Evolutionary conservation across 768 basidiomycete species (phyloP).

Genomic region (Podaxis mareebaensis): DNA sequence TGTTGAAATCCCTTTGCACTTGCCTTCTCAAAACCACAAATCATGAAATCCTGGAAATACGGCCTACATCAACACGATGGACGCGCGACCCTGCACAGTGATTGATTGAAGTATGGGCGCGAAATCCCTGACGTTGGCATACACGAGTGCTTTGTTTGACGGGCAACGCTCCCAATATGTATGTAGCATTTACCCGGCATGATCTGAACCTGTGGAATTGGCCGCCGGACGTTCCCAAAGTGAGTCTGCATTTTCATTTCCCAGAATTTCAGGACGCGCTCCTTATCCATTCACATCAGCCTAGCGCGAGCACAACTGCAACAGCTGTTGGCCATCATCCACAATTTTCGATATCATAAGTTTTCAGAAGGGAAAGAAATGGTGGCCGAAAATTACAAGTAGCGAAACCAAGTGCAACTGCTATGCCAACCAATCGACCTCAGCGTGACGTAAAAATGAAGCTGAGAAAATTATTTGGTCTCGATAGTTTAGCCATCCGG

Average conservation of each 20-base stretch:
- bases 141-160: not conserved
- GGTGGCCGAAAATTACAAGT: not conserved
- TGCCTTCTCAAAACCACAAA: not conserved
- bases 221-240: not conserved
- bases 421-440: slow-evolving; percentile 9
- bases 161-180: not conserved
- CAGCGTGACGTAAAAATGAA: slow-evolving; percentile 8
- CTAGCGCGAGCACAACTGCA: not conserved
- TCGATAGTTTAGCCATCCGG: not conserved
- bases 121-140: too few relatives aligned
- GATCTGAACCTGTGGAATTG: not conserved
- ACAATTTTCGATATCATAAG: not conserved
- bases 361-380: not conserved
- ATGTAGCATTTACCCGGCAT: not conserved
- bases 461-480: not conserved
- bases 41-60: not conserved
- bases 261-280: not conserved
- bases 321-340: slow-evolving; percentile 1
- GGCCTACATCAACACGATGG: not conserved
- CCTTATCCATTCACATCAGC: not conserved
- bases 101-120: not conserved
- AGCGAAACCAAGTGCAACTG: not conserved
- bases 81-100: not conserved
- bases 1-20: not conserved
- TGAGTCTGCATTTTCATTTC: not conserved